Evolutionary conservation across 768 basidiomycete genomes (phyloP), one percentile per base, ranked within the genome.

Genomic region (Pleurotus eryngii): DNA sequence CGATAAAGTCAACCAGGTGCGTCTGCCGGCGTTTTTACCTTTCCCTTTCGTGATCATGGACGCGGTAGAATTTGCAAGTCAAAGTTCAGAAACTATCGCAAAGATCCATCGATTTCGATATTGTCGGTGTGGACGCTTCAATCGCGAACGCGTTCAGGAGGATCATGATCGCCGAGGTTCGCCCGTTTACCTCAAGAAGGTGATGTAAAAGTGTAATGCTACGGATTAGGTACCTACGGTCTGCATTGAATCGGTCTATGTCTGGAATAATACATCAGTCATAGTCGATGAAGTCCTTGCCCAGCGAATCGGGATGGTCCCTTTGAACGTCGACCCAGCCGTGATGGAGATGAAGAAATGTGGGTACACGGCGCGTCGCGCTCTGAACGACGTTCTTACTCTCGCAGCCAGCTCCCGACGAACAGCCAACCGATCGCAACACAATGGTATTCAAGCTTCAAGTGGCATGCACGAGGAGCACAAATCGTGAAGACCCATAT

Each of bases 71-170:
- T 65, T 75, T 95, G 55, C 75, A 78, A 67, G 83, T 94, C 8
- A 79, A 86, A 57, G 79, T 97, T 37, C 84, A 90, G 59, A 81
- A 90, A 43, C 74, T 95, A 37, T 96, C 95, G 0, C 81, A 89
- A 43, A 81, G 87, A 14, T 87, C 89, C 2, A 83, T 97, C 60
- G 95, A 98, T 63, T 96, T 99, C 70, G 97, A 99, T 72, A 77
- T 98, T 46, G 82, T 98, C 56, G 95, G 96, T 4, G 89, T 98
- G 26, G 96, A 99, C 69, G 92, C 97, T 0, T 91, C 93, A 14
- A 90, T 99, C 58, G 95, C 97, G 27, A 98, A 99, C 70, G 94
- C 96, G 0, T 84, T 96, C 61, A 81, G 97, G 24, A 80, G 97
- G 57, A 93, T 97, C 55, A 79, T 98, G 68, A 90, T 98, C 47